These are phyloP conservation scores for Acanthamoeba sp. DNA, from an alignment of 208 protist genomes.

Conservation along the genomic window DNA sequence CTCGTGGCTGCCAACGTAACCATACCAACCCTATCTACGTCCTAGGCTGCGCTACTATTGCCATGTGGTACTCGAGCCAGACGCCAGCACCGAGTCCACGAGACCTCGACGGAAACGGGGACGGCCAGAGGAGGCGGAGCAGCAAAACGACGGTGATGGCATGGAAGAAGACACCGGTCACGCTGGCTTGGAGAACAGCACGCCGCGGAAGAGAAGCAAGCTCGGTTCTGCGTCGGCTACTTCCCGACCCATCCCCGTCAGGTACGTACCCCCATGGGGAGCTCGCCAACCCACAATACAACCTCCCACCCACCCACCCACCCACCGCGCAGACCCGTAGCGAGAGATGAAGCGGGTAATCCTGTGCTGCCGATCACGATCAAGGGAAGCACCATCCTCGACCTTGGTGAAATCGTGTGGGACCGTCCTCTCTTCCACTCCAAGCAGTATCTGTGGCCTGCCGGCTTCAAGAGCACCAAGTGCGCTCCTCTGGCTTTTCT, in stretches of 20 bases:
- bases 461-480: slow-evolving; percentile 41
- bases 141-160: neutral
- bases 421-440: slow-evolving; percentile 50
- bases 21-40: no score
- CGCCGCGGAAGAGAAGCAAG: neutral
- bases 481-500: no score
- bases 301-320: neutral
- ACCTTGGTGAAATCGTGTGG: slow-evolving; percentile 7
- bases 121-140: neutral
- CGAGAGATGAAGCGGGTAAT: neutral
- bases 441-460: slow-evolving; percentile 55
- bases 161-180: neutral
- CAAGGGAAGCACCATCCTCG: slow-evolving; percentile 31
- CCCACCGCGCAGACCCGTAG: neutral
- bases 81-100: neutral
- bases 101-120: neutral
- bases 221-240: neutral
- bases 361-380: slow-evolving; percentile 16
- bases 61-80: neutral
- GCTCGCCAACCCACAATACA: neutral
- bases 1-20: no score
- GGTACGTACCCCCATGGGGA: neutral
- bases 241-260: neutral
- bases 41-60: neutral
- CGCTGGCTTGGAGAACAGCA: neutral